Conservation (phyloP, 2,329 filamentous ascomycete species). For the Exophiala sideris region DNA sequence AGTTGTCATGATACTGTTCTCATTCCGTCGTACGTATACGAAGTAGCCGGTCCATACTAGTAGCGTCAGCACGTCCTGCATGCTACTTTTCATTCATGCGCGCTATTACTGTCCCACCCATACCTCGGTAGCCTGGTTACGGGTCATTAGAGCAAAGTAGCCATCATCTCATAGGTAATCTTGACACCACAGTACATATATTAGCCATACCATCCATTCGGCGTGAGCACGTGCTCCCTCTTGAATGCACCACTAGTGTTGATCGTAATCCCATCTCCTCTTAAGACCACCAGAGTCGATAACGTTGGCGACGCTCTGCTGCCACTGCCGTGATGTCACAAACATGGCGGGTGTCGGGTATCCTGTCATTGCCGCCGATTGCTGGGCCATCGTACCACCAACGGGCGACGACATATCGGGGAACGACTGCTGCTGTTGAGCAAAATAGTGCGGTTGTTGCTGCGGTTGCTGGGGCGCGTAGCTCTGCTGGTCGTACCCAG, state of each 20-base stretch:
- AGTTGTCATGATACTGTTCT: too few relatives aligned
- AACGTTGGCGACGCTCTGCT: constrained; percentile 48
- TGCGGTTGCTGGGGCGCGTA: constrained; percentile 14
- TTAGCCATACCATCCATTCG: too few relatives aligned
- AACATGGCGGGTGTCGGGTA: constrained; percentile 25
- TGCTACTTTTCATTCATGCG: too few relatives aligned
- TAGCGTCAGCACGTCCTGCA: too few relatives aligned
- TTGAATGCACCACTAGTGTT: constrained; percentile 1
- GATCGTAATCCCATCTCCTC: constrained; percentile 41
- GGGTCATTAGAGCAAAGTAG: too few relatives aligned
- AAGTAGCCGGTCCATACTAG: too few relatives aligned
- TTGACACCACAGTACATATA: too few relatives aligned
- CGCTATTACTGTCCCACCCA: too few relatives aligned
- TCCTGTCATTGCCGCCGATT: background rate
- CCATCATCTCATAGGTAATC: too few relatives aligned
- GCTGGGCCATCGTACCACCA: constrained; percentile 24
- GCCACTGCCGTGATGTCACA: constrained; percentile 47
- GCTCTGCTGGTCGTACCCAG: constrained; percentile 2
- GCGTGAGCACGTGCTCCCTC: too few relatives aligned
- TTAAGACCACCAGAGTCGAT: constrained; percentile 46
- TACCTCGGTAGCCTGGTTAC: too few relatives aligned
- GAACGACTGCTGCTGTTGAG: constrained; percentile 12
- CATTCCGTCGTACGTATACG: too few relatives aligned
- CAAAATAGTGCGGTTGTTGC: constrained; percentile 31
- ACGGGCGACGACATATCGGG: constrained; percentile 12